Evolutionary conservation across 805 yeast genomes (phyloP), one percentile per base, ranked within the genome.

Genomic region (Kazachstania psychrophila): DNA sequence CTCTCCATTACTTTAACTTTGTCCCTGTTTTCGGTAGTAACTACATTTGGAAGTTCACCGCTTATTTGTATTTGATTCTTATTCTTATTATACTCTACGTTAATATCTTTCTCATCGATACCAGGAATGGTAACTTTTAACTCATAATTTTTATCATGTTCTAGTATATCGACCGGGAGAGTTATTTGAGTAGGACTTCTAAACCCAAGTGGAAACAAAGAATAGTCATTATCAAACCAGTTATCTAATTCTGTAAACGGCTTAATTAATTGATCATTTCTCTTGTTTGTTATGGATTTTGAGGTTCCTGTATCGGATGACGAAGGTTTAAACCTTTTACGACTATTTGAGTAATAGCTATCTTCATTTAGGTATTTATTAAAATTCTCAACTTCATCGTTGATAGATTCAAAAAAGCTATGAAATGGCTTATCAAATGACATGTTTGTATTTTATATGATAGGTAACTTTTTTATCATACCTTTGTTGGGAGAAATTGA

Each of bases 111-210:
- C 47, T 63, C 65, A 30, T 57, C 48, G 14, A 70, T 72, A 37
- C 76, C 76, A 8, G 76, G 73, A 36, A 70, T 54, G 1, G 73
- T 63, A 4, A 69, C 59, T 25, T 62, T 63, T 25, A 71, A 48
- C 29, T 61, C 65, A 42, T 66, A 70, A 14, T 55, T 46, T 31
- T 61, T 52, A 5, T 66, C 69, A 31, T 63, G 60, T 22, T 70
- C 75, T 41, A 67, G 49, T 26, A 71, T 54, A 43, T 70, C 73
- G 32, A 70, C 61, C 12, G 73, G 70, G 34, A 73, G 72, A 14
- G 60, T 50, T 14, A 65, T 23, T 6, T 28, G 33, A 5, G 11
- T 34, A 11, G 40, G 49, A 13, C 37, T 36, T 10, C 35, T 34
- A 31, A 57, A 52, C 35, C 46, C 48, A 22, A 48, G 43, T 10